phyloP scores from a whole-genome alignment of 1,139 yeast species.

The Geotrichum bryndzae region DNA sequence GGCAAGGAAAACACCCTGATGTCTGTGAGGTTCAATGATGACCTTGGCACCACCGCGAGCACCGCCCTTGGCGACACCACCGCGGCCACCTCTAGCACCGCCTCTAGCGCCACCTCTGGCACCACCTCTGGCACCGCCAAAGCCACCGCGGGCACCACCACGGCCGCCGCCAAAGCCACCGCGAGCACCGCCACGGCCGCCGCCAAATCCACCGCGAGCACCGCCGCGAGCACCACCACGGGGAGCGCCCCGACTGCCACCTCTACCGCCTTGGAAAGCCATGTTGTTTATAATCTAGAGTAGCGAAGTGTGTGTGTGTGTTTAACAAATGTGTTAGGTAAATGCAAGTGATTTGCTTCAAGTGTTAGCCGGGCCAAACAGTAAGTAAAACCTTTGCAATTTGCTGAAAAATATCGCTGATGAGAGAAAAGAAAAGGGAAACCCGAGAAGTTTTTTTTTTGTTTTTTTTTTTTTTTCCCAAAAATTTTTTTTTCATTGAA shows the following conservation, averaged over 20 bases:
- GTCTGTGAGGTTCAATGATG: constrained; percentile 56
- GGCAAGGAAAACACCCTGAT: constrained; percentile 15
- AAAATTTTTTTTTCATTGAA: background rate
- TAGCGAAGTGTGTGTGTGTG: background rate
- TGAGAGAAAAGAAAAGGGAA: background rate
- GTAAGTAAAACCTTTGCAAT: background rate
- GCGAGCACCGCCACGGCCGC: constrained; percentile 34
- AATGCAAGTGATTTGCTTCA: background rate
- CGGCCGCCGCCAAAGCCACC: constrained; percentile 30
- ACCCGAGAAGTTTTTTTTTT: background rate
- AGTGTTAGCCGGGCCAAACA: background rate
- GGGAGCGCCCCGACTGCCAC: constrained; percentile 14
- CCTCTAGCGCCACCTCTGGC: constrained; percentile 37
- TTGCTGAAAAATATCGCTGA: background rate
- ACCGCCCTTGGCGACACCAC: constrained; percentile 58
- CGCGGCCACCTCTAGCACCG: constrained; percentile 45
- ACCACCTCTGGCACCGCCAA: constrained; percentile 36
- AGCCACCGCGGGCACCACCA: constrained; percentile 31
- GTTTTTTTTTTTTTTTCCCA: background rate
- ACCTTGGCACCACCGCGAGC: constrained; percentile 89
- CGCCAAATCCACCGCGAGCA: constrained; percentile 36
- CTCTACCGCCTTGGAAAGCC: constrained; percentile 12
- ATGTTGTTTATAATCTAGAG: background rate
- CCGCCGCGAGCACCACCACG: constrained; percentile 34
- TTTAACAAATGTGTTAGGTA: background rate